Conservation (phyloP, 768 basidiomycete genomes). For the Roridomyces roridus region DNA sequence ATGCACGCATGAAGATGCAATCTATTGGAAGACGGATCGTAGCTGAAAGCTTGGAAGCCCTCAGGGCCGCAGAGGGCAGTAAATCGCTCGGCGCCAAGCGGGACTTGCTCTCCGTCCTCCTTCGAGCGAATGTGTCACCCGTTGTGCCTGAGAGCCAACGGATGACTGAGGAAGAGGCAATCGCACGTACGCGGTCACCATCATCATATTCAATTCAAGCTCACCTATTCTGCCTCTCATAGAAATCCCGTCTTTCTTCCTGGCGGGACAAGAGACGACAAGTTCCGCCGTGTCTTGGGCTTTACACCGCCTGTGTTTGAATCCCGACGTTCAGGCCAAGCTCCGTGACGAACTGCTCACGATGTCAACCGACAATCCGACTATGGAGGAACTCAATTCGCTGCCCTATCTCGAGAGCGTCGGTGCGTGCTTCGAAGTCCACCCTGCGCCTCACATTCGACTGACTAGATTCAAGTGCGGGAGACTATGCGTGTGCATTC, state of each 20-base stretch:
- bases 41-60: conserved; percentile 42
- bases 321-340: conserved; percentile 45
- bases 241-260: conserved; percentile 48
- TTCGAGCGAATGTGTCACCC: conserved; percentile 56
- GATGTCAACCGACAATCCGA: conserved; percentile 41
- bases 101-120: conserved; percentile 53
- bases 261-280: conserved; percentile 39
- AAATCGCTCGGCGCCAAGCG: conserved; percentile 37
- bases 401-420: conserved; percentile 45
- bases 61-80: conserved; percentile 21
- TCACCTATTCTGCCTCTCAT: neutral
- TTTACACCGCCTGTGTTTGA: conserved; percentile 44
- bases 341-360: conserved; percentile 50
- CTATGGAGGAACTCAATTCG: conserved; percentile 50
- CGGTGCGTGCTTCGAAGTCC: neutral
- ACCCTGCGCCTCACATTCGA: no score
- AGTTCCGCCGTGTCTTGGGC: conserved; percentile 42
- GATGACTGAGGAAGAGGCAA: conserved; percentile 55
- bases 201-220: conserved; percentile 29
- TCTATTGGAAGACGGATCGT: conserved; percentile 47
- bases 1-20: conserved; percentile 31
- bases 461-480: conserved; percentile 38
- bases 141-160: conserved; percentile 50
- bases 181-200: conserved; percentile 25
- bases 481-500: conserved; percentile 65